Percentiles rank a stretch among this genome's conserved stretches.
Conservation (phyloP, 768 basidiomycete genomes). For the Tylopilus plumbeoviolaceoides region DNA sequence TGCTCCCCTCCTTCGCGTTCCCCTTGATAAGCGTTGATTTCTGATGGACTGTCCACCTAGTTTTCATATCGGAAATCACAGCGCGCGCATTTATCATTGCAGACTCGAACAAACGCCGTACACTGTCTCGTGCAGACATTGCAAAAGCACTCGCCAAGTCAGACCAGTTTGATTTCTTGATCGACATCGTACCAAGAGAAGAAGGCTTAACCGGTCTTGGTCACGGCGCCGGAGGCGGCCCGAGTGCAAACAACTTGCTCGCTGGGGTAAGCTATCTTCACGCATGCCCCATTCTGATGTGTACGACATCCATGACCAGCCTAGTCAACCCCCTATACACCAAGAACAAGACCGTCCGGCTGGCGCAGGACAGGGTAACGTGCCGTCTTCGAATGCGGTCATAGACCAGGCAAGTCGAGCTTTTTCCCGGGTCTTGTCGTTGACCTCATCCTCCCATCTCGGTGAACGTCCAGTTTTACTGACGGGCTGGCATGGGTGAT, state of each 20-base stretch:
- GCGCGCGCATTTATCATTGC: conserved; percentile 94
- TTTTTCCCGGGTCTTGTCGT: neutral
- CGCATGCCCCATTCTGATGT: neutral
- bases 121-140: conserved; percentile 89
- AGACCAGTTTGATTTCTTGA: conserved; percentile 96
- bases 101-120: conserved; percentile 94
- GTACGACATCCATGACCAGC: conserved; percentile 8
- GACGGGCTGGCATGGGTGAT: conserved; percentile 2
- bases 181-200: conserved; percentile 92
- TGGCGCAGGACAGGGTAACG: conserved; percentile 13
- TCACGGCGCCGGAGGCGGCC: conserved; percentile 7
- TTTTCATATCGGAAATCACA: conserved; percentile 97
- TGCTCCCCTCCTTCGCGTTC: neutral
- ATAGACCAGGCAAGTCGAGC: conserved; percentile 21
- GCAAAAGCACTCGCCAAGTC: conserved; percentile 88
- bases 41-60: conserved; percentile 36
- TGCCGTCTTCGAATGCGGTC: conserved; percentile 20
- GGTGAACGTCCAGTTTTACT: conserved; percentile 21
- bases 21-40: neutral
- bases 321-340: conserved; percentile 21
- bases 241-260: conserved; percentile 14
- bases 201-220: conserved; percentile 38
- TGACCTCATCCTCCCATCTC: neutral
- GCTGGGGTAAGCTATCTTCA: conserved; percentile 22
- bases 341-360: conserved; percentile 25